Conservation (phyloP, 2,329 filamentous ascomycete genomes). For the Metarhizium humberi region DNA sequence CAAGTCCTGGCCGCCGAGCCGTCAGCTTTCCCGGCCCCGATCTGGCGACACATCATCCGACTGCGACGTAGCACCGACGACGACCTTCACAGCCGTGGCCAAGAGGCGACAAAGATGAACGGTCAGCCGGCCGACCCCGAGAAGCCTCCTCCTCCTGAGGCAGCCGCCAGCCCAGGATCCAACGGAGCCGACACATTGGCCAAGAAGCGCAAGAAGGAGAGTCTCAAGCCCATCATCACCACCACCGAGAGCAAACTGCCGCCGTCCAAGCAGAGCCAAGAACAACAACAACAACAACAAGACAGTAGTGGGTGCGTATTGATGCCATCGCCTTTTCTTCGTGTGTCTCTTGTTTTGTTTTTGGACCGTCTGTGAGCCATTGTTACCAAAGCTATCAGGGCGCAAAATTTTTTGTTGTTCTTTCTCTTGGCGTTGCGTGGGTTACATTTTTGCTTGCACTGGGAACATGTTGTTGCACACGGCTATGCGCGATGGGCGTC, state of each 20-base stretch:
- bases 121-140: conserved; percentile 21
- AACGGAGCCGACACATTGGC: conserved; percentile 22
- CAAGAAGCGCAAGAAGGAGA: conserved; percentile 70
- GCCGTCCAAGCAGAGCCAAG: background rate
- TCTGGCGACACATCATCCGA: background rate
- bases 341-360: background rate
- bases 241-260: conserved; percentile 41
- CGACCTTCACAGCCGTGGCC: background rate
- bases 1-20: background rate
- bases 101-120: conserved; percentile 14
- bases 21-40: background rate
- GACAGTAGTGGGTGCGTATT: conserved; percentile 28
- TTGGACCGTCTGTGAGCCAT: background rate
- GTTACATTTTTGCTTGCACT: no score
- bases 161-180: conserved; percentile 9
- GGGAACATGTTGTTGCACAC: no score
- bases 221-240: conserved; percentile 67
- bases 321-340: background rate
- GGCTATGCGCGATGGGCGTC: no score
- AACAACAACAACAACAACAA: conserved; percentile 11
- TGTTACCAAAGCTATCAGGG: no score
- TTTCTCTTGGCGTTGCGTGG: no score
- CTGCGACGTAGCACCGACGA: background rate
- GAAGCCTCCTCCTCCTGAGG: conserved; percentile 13
- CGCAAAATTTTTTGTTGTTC: no score